phyloP scores from a whole-genome alignment of 768 basidiomycete species.

The Psilocybe sp. region DNA sequence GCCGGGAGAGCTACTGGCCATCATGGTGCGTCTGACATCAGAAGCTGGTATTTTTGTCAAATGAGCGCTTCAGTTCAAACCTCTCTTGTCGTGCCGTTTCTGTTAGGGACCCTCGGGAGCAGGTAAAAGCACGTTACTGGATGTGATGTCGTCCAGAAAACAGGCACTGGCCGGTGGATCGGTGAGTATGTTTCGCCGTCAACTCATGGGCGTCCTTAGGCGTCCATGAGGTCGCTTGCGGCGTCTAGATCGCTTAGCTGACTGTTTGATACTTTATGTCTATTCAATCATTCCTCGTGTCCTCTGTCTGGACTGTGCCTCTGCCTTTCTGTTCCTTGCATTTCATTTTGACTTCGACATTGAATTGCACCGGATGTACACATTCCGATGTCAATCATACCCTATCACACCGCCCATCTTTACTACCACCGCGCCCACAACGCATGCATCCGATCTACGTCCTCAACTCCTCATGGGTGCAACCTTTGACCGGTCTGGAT shows the following conservation, averaged over 20 bases:
- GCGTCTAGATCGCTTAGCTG: neutral
- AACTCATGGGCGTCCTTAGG: too few species aligned
- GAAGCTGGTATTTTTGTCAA: neutral
- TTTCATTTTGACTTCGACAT: neutral
- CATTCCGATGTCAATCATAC: neutral
- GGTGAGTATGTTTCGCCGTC: slow-evolving; percentile 19
- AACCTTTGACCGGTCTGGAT: too few species aligned
- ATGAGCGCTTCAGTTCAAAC: neutral
- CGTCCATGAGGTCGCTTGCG: too few species aligned
- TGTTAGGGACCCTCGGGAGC: slow-evolving; percentile 43
- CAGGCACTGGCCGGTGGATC: slow-evolving; percentile 21
- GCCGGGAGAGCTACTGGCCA: slow-evolving; percentile 39
- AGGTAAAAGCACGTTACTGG: slow-evolving; percentile 45
- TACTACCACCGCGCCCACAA: too few species aligned
- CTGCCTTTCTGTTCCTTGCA: neutral
- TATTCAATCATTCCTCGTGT: neutral
- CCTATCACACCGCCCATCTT: neutral
- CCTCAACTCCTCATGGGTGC: too few species aligned
- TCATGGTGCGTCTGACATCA: slow-evolving; percentile 30
- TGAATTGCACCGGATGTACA: too few species aligned
- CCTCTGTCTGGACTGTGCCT: neutral
- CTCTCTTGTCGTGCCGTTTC: neutral
- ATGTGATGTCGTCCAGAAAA: slow-evolving; percentile 43
- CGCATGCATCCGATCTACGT: too few species aligned
- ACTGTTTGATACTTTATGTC: neutral